A percentile compares a stretch with the other conserved stretches of the same genome.
These are phyloP conservation scores for Aspergillus sp. DNA, from an alignment of 2,329 filamentous ascomycete genomes.

Conservation along the genomic window DNA sequence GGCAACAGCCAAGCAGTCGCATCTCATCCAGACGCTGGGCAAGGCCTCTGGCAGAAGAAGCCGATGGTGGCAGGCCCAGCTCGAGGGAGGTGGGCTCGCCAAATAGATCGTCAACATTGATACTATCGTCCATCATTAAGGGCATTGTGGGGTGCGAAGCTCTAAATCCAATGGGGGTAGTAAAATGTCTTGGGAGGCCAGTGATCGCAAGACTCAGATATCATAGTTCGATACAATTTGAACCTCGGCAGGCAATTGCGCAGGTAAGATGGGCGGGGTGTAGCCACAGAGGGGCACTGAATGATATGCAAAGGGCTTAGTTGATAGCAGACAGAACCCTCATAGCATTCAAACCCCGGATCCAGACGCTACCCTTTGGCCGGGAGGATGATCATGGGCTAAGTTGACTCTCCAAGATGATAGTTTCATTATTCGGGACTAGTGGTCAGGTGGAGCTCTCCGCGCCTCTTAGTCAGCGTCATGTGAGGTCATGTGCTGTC, in stretches of 20 bases:
- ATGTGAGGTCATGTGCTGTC: conserved; percentile 21
- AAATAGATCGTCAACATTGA: conserved; percentile 74
- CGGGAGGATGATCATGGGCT: neutral
- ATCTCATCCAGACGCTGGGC: conserved; percentile 75
- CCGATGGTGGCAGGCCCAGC: conserved; percentile 57
- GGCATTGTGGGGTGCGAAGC: conserved; percentile 41
- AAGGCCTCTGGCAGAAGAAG: conserved; percentile 63
- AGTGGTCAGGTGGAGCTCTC: conserved; percentile 16
- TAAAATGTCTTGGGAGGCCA: neutral
- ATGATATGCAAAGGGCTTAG: neutral
- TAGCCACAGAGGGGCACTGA: neutral
- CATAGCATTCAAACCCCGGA: neutral
- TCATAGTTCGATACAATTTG: conserved; percentile 14
- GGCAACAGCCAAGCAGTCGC: conserved; percentile 73
- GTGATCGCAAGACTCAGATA: conserved; percentile 12
- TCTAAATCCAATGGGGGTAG: neutral
- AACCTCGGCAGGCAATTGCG: neutral
- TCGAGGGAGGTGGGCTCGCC: conserved; percentile 63
- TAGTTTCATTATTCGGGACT: conserved; percentile 8
- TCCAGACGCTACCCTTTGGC: neutral
- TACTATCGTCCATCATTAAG: conserved; percentile 58
- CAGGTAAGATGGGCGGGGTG: neutral
- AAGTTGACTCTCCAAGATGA: conserved; percentile 2
- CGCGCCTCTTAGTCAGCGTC: conserved; percentile 22
- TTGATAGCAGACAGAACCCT: neutral